These are phyloP conservation scores for Alternaria alternata DNA, from an alignment of 2,329 filamentous ascomycete species.

Conservation along the genomic window DNA sequence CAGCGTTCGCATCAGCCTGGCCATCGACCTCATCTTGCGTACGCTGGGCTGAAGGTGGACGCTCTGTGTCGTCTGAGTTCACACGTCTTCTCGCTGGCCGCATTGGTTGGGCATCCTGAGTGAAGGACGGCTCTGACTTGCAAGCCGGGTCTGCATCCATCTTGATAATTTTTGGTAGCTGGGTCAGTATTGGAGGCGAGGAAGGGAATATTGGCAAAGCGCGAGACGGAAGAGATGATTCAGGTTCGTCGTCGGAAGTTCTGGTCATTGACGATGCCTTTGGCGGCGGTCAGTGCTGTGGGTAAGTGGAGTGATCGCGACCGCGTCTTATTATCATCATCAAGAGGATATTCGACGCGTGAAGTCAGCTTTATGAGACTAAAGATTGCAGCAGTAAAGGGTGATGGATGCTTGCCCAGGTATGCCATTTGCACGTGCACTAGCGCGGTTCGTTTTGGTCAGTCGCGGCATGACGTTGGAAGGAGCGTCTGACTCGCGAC, in stretches of 20 bases:
- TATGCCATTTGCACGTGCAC: slow-evolving; percentile 20
- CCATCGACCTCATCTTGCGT: slow-evolving; percentile 20
- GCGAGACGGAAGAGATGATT: slow-evolving; percentile 33
- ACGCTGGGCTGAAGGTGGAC: slow-evolving; percentile 38
- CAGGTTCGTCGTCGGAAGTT: slow-evolving; percentile 23
- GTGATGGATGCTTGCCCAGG: slow-evolving; percentile 3
- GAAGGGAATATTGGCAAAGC: slow-evolving; percentile 21
- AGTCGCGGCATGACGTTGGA: slow-evolving; percentile 36
- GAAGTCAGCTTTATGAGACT: background rate
- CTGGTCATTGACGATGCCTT: slow-evolving; percentile 28
- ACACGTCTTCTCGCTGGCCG: slow-evolving; percentile 18
- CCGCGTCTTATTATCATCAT: slow-evolving; percentile 11
- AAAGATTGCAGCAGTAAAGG: background rate
- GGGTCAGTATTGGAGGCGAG: slow-evolving; percentile 23
- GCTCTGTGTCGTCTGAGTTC: slow-evolving; percentile 36
- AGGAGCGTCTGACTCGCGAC: slow-evolving; percentile 38
- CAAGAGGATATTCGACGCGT: slow-evolving; percentile 5
- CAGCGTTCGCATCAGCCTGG: slow-evolving; percentile 13
- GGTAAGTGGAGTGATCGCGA: slow-evolving; percentile 28
- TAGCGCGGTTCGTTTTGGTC: slow-evolving; percentile 26
- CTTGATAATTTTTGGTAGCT: background rate
- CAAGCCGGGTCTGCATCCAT: slow-evolving; percentile 25
- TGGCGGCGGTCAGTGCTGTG: slow-evolving; percentile 34
- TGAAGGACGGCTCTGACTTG: slow-evolving; percentile 23
- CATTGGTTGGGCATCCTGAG: slow-evolving; percentile 15